Conservation (phyloP, 2,329 filamentous ascomycete species). For the Anthostomella pinea region DNA sequence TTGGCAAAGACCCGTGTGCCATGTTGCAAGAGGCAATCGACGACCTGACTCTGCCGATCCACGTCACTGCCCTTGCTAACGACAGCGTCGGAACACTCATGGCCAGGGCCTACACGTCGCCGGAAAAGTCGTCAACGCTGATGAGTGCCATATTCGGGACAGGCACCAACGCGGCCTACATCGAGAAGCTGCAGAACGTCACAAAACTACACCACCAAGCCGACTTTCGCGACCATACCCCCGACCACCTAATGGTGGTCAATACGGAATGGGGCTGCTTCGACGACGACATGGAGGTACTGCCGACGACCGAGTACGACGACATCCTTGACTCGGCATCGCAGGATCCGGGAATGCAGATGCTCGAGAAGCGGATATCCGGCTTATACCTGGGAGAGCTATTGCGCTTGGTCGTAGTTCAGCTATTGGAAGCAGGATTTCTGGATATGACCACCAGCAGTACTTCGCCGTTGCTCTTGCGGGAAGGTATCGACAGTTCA, state of each 20-base stretch:
- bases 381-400: conserved; percentile 81
- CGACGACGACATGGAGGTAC: conserved; percentile 65
- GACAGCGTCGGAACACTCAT: conserved; percentile 80
- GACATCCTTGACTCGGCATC: conserved; percentile 62
- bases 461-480: conserved; percentile 46
- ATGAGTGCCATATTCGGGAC: conserved; percentile 80
- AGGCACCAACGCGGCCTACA: conserved; percentile 77
- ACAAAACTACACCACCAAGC: conserved; percentile 50
- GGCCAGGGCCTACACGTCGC: conserved; percentile 75
- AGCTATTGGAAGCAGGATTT: conserved; percentile 24
- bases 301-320: conserved; percentile 71
- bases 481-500: conserved; percentile 67
- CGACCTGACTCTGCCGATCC: conserved; percentile 63
- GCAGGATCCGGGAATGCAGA: conserved; percentile 72
- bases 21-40: conserved; percentile 72
- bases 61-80: conserved; percentile 72
- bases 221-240: conserved; percentile 48
- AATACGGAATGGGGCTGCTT: conserved; percentile 84
- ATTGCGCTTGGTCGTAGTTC: conserved; percentile 61
- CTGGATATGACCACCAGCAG: conserved; percentile 8
- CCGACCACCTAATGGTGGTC: conserved; percentile 71
- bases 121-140: conserved; percentile 65
- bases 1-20: conserved; percentile 72
- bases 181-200: conserved; percentile 67
- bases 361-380: conserved; percentile 81